A percentile compares a stretch with the other conserved stretches of the same genome.
Evolutionary conservation across 805 yeast species (phyloP).

Genomic region (Candida chauliodis): DNA sequence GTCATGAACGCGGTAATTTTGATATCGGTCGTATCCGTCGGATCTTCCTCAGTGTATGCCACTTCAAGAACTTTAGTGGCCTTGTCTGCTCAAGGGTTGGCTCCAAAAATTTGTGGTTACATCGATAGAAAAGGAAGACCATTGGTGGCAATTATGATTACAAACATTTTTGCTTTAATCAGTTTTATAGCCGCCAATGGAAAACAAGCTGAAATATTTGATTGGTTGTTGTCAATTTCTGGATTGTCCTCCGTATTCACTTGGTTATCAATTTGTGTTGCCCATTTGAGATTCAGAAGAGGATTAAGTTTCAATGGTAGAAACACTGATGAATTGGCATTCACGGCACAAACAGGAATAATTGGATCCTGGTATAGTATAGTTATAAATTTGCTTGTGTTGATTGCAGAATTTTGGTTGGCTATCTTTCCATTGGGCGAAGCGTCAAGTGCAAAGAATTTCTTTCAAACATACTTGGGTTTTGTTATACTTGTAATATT

Average conservation of each 20-base stretch:
- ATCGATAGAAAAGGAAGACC: slow-evolving; percentile 81
- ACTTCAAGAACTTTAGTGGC: slow-evolving; percentile 68
- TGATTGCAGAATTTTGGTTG: slow-evolving; percentile 43
- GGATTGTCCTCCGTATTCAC: slow-evolving; percentile 40
- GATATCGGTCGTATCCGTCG: slow-evolving; percentile 68
- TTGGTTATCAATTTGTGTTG: slow-evolving; percentile 39
- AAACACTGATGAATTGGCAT: slow-evolving; percentile 31
- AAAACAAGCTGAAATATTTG: slow-evolving; percentile 37
- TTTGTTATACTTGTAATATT: slow-evolving; percentile 32
- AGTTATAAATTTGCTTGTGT: slow-evolving; percentile 29
- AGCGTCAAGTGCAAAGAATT: slow-evolving; percentile 29
- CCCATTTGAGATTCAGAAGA: slow-evolving; percentile 38
- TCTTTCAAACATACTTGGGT: slow-evolving; percentile 37
- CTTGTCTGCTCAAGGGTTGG: slow-evolving; percentile 61
- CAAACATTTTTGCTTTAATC: slow-evolving; percentile 53
- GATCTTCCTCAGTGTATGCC: slow-evolving; percentile 68
- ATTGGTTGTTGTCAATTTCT: slow-evolving; percentile 40
- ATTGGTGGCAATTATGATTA: slow-evolving; percentile 55
- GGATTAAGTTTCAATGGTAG: slow-evolving; percentile 34
- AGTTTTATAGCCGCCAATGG: slow-evolving; percentile 49
- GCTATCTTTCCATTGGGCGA: slow-evolving; percentile 38
- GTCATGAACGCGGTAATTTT: slow-evolving; percentile 69
- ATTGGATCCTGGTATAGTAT: slow-evolving; percentile 35
- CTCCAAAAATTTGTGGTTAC: slow-evolving; percentile 60
- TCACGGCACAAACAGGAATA: slow-evolving; percentile 35